These are phyloP conservation scores for Fusarium irregulare DNA, from an alignment of 2,329 filamentous ascomycete species.

Conservation along the genomic window DNA sequence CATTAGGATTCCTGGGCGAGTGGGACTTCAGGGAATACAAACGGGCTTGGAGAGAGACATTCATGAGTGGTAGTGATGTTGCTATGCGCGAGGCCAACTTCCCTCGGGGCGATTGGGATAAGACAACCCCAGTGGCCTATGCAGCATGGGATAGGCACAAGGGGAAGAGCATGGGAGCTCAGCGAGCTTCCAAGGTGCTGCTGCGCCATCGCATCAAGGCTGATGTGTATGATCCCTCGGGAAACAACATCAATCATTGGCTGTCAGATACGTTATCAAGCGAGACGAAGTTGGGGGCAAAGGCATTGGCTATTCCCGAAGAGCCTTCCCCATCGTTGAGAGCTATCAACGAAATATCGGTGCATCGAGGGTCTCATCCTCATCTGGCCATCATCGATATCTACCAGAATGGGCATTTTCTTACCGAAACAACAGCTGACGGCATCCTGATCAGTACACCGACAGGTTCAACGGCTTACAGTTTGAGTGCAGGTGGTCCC, in stretches of 20 bases:
- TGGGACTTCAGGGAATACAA: slow-evolving; percentile 97
- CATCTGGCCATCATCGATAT: slow-evolving; percentile 94
- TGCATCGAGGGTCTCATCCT: slow-evolving; percentile 89
- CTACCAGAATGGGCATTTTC: slow-evolving; percentile 85
- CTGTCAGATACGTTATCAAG: slow-evolving; percentile 60
- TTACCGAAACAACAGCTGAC: slow-evolving; percentile 94
- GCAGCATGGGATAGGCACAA: slow-evolving; percentile 76
- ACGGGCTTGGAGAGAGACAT: slow-evolving; percentile 89
- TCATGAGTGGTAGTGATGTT: slow-evolving; percentile 76
- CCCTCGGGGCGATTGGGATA: slow-evolving; percentile 48
- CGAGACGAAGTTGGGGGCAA: slow-evolving; percentile 54
- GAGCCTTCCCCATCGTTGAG: slow-evolving; percentile 61
- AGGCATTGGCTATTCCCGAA: slow-evolving; percentile 51
- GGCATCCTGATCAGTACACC: slow-evolving; percentile 95
- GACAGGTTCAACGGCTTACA: slow-evolving; percentile 95
- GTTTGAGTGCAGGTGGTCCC: slow-evolving; percentile 88
- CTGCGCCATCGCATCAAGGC: slow-evolving; percentile 89
- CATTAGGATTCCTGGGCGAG: slow-evolving; percentile 92
- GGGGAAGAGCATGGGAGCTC: slow-evolving; percentile 83
- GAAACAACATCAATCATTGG: slow-evolving; percentile 67
- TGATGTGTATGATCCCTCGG: slow-evolving; percentile 79
- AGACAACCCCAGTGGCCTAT: slow-evolving; percentile 26
- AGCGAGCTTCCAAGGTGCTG: slow-evolving; percentile 81
- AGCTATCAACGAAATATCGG: slow-evolving; percentile 94
- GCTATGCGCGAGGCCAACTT: slow-evolving; percentile 58